Percentiles rank a stretch among this genome's conserved stretches.
phyloP scores from a whole-genome alignment of 2,329 filamentous ascomycete genomes.

The Calonectria hongkongensis region DNA sequence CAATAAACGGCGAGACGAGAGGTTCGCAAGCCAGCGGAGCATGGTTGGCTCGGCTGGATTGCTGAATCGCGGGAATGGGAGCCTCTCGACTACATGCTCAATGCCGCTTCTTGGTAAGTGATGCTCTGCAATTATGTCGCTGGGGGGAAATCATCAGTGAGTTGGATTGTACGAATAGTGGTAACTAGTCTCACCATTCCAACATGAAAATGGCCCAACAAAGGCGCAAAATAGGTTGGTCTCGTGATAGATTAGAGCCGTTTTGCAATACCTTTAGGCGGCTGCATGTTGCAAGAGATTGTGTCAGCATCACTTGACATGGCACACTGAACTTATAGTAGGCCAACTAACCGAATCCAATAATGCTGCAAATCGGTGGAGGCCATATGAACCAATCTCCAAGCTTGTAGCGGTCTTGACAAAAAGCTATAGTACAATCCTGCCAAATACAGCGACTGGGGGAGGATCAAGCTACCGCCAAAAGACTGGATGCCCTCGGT shows the following conservation, averaged over 20 bases:
- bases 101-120: conserved; percentile 48
- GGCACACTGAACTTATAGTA: not conserved
- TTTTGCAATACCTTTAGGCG: conserved; percentile 45
- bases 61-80: conserved; percentile 45
- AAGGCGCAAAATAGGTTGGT: conserved; percentile 46
- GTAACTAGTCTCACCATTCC: conserved; percentile 19
- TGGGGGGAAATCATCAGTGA: conserved; percentile 10
- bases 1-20: conserved; percentile 44
- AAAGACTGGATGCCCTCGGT: conserved; percentile 46
- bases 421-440: conserved; percentile 48
- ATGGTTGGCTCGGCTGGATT: conserved; percentile 45
- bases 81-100: conserved; percentile 49
- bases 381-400: conserved; percentile 48
- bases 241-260: conserved; percentile 36
- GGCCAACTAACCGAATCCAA: conserved; percentile 41
- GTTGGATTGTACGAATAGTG: rapidly evolving
- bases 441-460: conserved; percentile 46
- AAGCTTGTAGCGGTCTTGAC: conserved; percentile 46
- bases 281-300: rapidly evolving
- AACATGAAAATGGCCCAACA: conserved; percentile 49
- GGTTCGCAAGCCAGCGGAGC: conserved; percentile 48
- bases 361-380: conserved; percentile 50
- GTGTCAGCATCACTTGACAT: not conserved
- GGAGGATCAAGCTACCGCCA: conserved; percentile 44
- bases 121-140: conserved; percentile 48